These are phyloP conservation scores for Gracilaria gracilis DNA, from an alignment of 23 red algal genomes.

Conservation along the genomic window DNA sequence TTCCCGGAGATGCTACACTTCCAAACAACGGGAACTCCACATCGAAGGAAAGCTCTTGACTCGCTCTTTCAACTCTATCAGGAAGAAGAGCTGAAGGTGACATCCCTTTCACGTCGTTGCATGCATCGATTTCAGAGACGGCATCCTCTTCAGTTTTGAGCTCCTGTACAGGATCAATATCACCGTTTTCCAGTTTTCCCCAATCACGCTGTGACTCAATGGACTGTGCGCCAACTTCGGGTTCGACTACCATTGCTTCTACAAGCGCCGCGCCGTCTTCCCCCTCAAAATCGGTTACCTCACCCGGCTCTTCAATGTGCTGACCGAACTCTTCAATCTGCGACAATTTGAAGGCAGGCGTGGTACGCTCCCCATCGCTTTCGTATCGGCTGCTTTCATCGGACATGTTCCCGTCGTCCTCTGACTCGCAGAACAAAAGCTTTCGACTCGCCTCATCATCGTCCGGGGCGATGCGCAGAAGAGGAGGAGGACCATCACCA, in stretches of 20 bases:
- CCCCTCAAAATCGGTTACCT: background rate
- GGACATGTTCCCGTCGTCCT: conserved; percentile 8
- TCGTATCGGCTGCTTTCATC: conserved; percentile 28
- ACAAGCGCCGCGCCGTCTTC: background rate
- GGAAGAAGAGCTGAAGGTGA: background rate
- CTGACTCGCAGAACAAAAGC: background rate
- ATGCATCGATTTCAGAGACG: background rate
- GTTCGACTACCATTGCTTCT: background rate
- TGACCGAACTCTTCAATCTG: background rate
- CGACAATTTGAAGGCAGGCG: conserved; percentile 6
- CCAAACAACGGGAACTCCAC: background rate
- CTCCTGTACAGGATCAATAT: background rate
- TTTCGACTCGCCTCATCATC: background rate
- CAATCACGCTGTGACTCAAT: background rate
- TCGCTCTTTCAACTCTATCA: background rate
- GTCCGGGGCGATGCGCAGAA: background rate
- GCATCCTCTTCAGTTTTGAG: background rate
- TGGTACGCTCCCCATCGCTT: conserved; percentile 8
- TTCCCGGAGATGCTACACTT: background rate
- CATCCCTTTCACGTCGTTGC: background rate
- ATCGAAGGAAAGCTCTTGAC: background rate
- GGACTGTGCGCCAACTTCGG: background rate
- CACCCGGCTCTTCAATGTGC: conserved; percentile 13
- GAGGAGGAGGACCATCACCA: background rate
- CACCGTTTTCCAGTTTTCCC: background rate